phyloP scores from a whole-genome alignment of 495 filamentous ascomycete species.

The Aspergillus funiculosus region DNA sequence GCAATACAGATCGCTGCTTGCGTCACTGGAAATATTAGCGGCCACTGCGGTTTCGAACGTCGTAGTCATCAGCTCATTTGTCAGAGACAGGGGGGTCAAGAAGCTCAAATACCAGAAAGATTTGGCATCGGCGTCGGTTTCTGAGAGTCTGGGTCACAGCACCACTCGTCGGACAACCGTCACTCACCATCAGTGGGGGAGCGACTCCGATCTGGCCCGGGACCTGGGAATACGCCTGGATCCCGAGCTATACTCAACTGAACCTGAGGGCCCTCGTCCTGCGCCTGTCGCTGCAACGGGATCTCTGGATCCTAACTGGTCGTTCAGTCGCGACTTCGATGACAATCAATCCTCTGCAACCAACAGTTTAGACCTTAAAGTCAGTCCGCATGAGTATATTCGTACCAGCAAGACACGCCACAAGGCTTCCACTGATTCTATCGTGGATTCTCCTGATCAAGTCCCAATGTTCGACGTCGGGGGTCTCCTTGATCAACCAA shows the following conservation, averaged over 20 bases:
- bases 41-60: constrained; percentile 72
- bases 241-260: constrained; percentile 49
- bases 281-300: constrained; percentile 35
- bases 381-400: constrained; percentile 37
- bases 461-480: constrained; percentile 68
- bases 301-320: constrained; percentile 29
- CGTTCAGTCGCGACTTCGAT: constrained; percentile 25
- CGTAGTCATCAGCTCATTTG: constrained; percentile 74
- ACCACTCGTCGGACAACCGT: constrained; percentile 45
- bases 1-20: constrained; percentile 68
- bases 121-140: constrained; percentile 49
- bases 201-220: constrained; percentile 71
- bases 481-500: constrained; percentile 49
- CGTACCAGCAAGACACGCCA: constrained; percentile 25
- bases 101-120: constrained; percentile 61
- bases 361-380: constrained; percentile 32
- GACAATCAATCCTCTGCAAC: constrained; percentile 27
- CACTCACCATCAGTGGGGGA: constrained; percentile 67
- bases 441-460: constrained; percentile 1
- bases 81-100: constrained; percentile 72
- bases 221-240: constrained; percentile 63
- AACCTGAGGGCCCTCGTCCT: constrained; percentile 30
- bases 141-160: constrained; percentile 46
- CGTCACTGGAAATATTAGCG: constrained; percentile 71
- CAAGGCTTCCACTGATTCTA: constrained; percentile 7